These are phyloP conservation scores for Corylus americana DNA, from an alignment of 306 rosid species.

Conservation along the genomic window DNA sequence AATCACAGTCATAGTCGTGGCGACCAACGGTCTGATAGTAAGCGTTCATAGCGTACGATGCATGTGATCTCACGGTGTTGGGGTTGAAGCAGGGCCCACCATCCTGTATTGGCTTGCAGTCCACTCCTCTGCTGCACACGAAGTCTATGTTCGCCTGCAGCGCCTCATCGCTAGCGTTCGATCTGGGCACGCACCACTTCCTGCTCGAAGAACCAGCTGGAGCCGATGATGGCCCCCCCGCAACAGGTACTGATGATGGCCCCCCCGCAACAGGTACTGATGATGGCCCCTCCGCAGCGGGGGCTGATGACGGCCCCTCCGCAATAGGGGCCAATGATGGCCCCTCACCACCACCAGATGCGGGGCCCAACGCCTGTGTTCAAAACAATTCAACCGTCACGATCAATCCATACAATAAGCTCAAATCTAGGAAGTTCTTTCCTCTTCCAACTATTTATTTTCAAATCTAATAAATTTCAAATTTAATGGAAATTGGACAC, in stretches of 20 bases:
- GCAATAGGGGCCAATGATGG: neutral
- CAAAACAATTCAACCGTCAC: neutral
- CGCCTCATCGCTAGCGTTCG: constrained; percentile 31
- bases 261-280: neutral
- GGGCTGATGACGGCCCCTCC: neutral
- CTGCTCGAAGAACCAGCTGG: neutral
- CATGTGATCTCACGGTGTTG: constrained; percentile 48
- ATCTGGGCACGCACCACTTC: constrained; percentile 51
- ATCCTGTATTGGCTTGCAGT: constrained; percentile 42
- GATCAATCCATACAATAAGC: neutral
- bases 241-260: constrained; percentile 1
- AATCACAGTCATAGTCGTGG: constrained; percentile 57
- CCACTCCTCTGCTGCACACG: constrained; percentile 49
- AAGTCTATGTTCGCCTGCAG: constrained; percentile 53
- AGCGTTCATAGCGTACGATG: constrained; percentile 60
- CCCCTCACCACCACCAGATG: neutral
- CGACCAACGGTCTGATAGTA: constrained; percentile 53
- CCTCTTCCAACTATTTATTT: too few relatives aligned
- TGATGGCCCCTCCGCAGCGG: neutral
- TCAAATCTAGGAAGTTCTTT: too few relatives aligned
- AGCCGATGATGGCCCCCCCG: neutral
- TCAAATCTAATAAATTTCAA: too few relatives aligned
- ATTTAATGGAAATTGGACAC: too few relatives aligned
- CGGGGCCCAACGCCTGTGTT: constrained; percentile 21
- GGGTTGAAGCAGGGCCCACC: constrained; percentile 58